phyloP scores from a whole-genome alignment of 768 basidiomycete species.

The Strobilomyces dryophilus region DNA sequence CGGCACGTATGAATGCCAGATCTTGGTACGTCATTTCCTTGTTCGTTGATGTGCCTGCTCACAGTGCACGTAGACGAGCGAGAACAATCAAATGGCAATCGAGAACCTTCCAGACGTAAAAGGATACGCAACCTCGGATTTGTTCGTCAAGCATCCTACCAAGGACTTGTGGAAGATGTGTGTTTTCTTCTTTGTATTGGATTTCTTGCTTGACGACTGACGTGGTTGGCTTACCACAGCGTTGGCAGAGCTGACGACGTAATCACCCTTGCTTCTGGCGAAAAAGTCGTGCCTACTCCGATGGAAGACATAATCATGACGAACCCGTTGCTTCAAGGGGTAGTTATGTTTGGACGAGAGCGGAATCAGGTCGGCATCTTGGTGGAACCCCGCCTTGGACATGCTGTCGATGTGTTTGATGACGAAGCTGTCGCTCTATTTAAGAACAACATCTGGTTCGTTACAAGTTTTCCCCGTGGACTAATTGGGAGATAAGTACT shows the following conservation, averaged over 20 bases:
- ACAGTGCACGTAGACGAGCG: too few relatives aligned
- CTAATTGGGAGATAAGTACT: too few relatives aligned
- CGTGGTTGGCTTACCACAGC: too few relatives aligned
- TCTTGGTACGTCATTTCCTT: slow-evolving; percentile 24
- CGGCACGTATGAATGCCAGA: slow-evolving; percentile 33
- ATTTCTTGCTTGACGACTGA: too few relatives aligned
- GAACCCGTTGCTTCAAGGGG: neutral
- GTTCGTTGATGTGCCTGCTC: too few relatives aligned
- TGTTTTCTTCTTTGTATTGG: neutral
- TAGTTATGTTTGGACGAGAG: neutral
- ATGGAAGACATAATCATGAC: neutral
- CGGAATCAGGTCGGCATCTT: neutral
- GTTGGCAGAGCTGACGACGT: too few relatives aligned
- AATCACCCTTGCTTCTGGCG: too few relatives aligned
- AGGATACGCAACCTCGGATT: neutral
- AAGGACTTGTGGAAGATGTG: neutral
- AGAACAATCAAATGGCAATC: too few relatives aligned
- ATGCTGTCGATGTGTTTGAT: neutral
- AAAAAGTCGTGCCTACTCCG: neutral
- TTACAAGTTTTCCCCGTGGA: neutral
- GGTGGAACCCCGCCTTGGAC: neutral
- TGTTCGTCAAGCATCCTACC: neutral
- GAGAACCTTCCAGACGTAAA: neutral
- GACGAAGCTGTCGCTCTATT: neutral
- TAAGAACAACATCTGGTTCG: neutral